These are phyloP conservation scores for Elaphomyces granulatus DNA, from an alignment of 495 filamentous ascomycete genomes.

Conservation along the genomic window DNA sequence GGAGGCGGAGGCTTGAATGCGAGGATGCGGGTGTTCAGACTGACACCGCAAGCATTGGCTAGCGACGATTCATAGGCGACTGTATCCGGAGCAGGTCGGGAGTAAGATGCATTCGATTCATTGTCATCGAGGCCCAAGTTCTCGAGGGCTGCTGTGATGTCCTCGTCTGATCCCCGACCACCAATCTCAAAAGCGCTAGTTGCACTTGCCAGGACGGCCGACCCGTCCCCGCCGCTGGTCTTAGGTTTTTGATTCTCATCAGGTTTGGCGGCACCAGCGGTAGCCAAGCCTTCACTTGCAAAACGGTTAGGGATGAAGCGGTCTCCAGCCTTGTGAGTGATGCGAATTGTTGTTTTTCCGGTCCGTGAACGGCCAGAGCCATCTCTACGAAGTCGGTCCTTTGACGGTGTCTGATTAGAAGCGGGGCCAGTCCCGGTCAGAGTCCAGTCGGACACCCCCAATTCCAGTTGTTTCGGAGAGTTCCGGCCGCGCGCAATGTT, in stretches of 20 bases:
- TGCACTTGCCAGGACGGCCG: constrained; percentile 54
- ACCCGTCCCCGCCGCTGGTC: constrained; percentile 52
- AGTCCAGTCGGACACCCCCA: constrained; percentile 85
- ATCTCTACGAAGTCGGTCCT: constrained; percentile 45
- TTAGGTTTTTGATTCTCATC: constrained; percentile 55
- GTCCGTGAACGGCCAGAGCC: constrained; percentile 45
- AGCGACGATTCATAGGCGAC: constrained; percentile 88
- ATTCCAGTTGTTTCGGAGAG: constrained; percentile 68
- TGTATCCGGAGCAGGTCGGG: constrained; percentile 68
- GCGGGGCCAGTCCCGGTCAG: constrained; percentile 65
- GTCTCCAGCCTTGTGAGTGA: constrained; percentile 64
- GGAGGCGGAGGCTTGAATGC: constrained; percentile 95
- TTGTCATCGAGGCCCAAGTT: constrained; percentile 56
- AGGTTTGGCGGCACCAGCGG: constrained; percentile 68
- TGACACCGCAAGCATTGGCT: constrained; percentile 83
- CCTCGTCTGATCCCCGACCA: constrained; percentile 51
- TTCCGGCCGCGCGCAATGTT: constrained; percentile 49
- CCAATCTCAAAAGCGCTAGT: constrained; percentile 51
- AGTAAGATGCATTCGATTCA: constrained; percentile 40
- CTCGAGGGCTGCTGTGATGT: constrained; percentile 64
- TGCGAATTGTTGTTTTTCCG: constrained; percentile 63
- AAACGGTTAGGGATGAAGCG: constrained; percentile 90
- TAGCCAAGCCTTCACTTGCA: constrained; percentile 76
- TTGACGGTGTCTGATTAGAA: constrained; percentile 54
- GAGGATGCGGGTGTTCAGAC: constrained; percentile 87